phyloP scores from a whole-genome alignment of 2,329 filamentous ascomycete species.

The Colletotrichum gigasporum region DNA sequence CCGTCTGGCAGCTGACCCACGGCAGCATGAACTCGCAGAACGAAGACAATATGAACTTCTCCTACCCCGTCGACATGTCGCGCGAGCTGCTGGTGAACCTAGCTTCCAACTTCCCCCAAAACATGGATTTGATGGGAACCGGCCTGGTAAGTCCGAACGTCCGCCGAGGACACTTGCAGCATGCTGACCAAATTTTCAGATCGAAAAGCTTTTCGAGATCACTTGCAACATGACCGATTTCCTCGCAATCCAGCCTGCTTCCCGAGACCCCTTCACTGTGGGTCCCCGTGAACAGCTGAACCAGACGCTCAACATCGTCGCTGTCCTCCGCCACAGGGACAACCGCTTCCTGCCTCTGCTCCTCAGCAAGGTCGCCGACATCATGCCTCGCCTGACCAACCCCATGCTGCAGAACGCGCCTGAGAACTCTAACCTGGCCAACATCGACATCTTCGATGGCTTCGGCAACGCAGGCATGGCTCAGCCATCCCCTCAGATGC shows the following conservation, averaged over 20 bases:
- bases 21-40: slow-evolving; percentile 57
- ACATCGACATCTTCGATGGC: slow-evolving; percentile 72
- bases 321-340: slow-evolving; percentile 77
- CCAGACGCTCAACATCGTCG: slow-evolving; percentile 73
- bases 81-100: slow-evolving; percentile 71
- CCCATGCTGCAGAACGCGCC: slow-evolving; percentile 69
- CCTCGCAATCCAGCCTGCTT: slow-evolving; percentile 70
- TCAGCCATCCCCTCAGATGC: slow-evolving; percentile 54
- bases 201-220: slow-evolving; percentile 84
- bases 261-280: slow-evolving; percentile 68
- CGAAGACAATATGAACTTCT: slow-evolving; percentile 67
- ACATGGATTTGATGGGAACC: slow-evolving; percentile 79
- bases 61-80: slow-evolving; percentile 70
- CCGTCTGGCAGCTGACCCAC: slow-evolving; percentile 70
- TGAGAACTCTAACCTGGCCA: slow-evolving; percentile 61
- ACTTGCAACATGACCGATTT: slow-evolving; percentile 79
- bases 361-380: slow-evolving; percentile 78
- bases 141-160: slow-evolving; percentile 64
- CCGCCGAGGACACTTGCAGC: background rate
- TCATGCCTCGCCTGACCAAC: slow-evolving; percentile 69
- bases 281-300: slow-evolving; percentile 80
- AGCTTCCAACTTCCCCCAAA: slow-evolving; percentile 76
- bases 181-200: slow-evolving; percentile 48
- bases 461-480: slow-evolving; percentile 72
- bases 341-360: slow-evolving; percentile 81